These are phyloP conservation scores for Candida sonorensis DNA, from an alignment of 805 yeast genomes.

Conservation along the genomic window DNA sequence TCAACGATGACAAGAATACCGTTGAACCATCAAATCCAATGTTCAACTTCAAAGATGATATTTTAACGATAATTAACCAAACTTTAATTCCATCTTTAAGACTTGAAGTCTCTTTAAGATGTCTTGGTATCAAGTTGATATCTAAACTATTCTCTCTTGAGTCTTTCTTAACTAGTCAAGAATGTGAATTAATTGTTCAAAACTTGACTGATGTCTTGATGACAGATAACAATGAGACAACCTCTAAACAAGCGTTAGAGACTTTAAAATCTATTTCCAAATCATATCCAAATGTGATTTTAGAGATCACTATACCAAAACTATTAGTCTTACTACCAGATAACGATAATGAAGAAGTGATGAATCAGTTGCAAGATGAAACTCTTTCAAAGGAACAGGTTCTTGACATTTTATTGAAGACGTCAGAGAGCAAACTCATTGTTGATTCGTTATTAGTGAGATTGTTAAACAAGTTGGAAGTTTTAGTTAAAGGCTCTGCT, in stretches of 20 bases:
- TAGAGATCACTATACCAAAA: conserved; percentile 46
- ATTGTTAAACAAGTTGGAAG: conserved; percentile 32
- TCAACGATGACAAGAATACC: conserved; percentile 17
- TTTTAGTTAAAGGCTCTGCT: conserved; percentile 6
- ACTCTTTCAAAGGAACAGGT: conserved; percentile 25
- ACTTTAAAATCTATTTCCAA: conserved; percentile 47
- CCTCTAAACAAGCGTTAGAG: conserved; percentile 45
- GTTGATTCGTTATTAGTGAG: conserved; percentile 39
- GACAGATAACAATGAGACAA: conserved; percentile 42
- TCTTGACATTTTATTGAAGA: conserved; percentile 28
- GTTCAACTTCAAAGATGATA: conserved; percentile 50
- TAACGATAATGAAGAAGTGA: conserved; percentile 6
- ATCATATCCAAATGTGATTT: conserved; percentile 32
- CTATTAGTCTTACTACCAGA: conserved; percentile 46
- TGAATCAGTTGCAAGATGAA: neutral
- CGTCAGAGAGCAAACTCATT: conserved; percentile 35
- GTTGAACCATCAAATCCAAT: conserved; percentile 31
- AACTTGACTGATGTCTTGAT: conserved; percentile 58
- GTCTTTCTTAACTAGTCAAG: conserved; percentile 44
- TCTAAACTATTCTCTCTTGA: conserved; percentile 46
- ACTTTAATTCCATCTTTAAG: conserved; percentile 61
- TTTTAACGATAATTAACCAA: conserved; percentile 62
- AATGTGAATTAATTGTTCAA: conserved; percentile 55
- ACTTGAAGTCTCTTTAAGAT: conserved; percentile 62
- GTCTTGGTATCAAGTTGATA: conserved; percentile 59